Percentiles rank a stretch among this genome's conserved stretches.
phyloP scores from a whole-genome alignment of 2,329 filamentous ascomycete species.

The Shiraia sp. region DNA sequence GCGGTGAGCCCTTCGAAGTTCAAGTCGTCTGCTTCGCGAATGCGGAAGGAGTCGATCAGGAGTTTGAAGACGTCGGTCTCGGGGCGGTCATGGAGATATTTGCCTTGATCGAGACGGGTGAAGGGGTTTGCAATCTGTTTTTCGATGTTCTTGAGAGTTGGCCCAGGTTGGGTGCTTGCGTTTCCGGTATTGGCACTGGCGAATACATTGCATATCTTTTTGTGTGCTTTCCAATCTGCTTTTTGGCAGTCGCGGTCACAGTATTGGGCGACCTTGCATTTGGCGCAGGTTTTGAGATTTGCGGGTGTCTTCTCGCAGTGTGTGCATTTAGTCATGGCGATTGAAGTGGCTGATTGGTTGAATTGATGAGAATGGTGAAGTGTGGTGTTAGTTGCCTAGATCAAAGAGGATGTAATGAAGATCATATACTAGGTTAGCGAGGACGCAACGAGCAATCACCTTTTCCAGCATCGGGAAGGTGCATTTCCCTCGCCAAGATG shows the following conservation, averaged over 20 bases:
- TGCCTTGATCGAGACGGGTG: slow-evolving; percentile 20
- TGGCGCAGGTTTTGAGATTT: slow-evolving; percentile 28
- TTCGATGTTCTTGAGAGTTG: slow-evolving; percentile 15
- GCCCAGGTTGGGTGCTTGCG: slow-evolving; percentile 3
- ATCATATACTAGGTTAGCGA: too few species aligned
- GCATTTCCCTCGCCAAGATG: too few species aligned
- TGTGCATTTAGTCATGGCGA: slow-evolving; percentile 6
- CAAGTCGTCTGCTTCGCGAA: slow-evolving; percentile 26
- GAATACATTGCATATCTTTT: slow-evolving; percentile 28
- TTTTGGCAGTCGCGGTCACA: slow-evolving; percentile 41
- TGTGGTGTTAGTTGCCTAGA: too few species aligned
- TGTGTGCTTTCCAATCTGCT: slow-evolving; percentile 39
- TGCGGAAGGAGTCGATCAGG: slow-evolving; percentile 35
- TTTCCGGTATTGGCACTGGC: slow-evolving; percentile 4
- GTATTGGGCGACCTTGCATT: slow-evolving; percentile 36
- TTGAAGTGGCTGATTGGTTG: too few species aligned
- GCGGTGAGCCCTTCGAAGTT: slow-evolving; percentile 16
- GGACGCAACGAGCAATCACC: too few species aligned
- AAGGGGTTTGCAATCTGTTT: slow-evolving; percentile 26
- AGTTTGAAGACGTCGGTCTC: slow-evolving; percentile 33
- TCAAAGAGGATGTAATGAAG: too few species aligned
- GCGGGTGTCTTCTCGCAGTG: slow-evolving; percentile 22
- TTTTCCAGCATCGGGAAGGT: too few species aligned
- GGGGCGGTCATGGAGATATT: slow-evolving; percentile 29
- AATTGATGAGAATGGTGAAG: too few species aligned